phyloP scores from a whole-genome alignment of 2,329 filamentous ascomycete genomes.

The Rutstroemia sydowiana region DNA sequence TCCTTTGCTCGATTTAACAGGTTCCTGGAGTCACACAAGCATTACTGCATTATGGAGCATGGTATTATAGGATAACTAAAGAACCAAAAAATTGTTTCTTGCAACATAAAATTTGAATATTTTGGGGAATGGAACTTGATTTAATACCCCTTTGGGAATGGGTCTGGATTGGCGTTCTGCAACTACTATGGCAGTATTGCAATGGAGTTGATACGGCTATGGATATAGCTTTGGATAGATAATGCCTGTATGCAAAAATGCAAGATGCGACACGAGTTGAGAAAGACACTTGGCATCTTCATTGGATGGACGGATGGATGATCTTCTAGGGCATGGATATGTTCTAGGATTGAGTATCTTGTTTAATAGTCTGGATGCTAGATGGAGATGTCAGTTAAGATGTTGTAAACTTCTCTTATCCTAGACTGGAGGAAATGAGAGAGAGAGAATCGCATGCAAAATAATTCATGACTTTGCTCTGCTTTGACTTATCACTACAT shows the following conservation, averaged over 20 bases:
- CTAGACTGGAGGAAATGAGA: no score
- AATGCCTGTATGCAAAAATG: background rate
- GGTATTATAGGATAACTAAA: background rate
- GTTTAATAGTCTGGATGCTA: no score
- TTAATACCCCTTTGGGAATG: conserved; percentile 3
- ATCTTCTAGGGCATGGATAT: no score
- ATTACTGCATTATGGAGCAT: background rate
- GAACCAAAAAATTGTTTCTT: background rate
- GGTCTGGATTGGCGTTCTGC: background rate
- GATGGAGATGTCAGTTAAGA: no score
- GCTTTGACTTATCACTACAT: no score
- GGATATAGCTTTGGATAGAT: background rate
- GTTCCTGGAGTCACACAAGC: background rate
- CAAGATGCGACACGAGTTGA: background rate
- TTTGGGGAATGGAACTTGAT: background rate
- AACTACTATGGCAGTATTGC: background rate
- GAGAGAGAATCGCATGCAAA: no score
- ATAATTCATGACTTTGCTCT: no score
- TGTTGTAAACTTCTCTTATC: no score
- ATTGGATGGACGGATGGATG: no score
- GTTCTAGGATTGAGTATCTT: no score
- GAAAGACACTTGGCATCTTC: no score
- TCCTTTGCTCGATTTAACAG: background rate
- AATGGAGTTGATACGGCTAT: background rate
- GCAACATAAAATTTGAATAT: background rate